Base-by-base conservation (phyloP, 768 basidiomycete genomes). In the Auricularia cornea region DNA sequence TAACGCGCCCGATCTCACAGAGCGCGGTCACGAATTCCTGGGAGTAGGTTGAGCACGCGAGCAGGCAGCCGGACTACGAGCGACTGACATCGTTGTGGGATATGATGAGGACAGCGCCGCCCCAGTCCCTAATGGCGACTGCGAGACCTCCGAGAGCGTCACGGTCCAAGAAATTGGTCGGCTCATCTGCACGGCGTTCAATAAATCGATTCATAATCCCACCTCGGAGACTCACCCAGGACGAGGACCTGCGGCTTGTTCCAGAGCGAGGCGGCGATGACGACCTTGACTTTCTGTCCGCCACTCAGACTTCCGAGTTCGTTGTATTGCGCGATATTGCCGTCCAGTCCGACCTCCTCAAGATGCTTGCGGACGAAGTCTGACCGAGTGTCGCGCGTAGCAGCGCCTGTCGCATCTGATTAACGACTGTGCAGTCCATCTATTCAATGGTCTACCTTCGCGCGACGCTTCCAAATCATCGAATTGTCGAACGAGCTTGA, bases 271-370 rank as follows among this genome's bases (percentile, higher is more conserved):
- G 95, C 95, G 18, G 90, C 95, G 67, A 94, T 89, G 61, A 94
- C 93, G 54, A 94, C 82, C 79, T 98, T 97, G 78, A 98, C 97
- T 77, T 98, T 98, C 75, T 98, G 95, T 65, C 89, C 95, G 75
- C 96, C 96, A 20, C 92, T 95, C 54, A 98, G 78, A 41, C 96
- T 95, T 38, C 85, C 84, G 71, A 98, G 94, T 77, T 98, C 95
- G 71, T 97, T 96, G 77, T 98, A 98, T 75, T 97, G 93, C 12
- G 95, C 95, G 65, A 98, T 98, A 77, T 98, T 93, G 51, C 95
- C 95, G 76, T 98, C 93, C 41, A 98, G 81, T 38, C 95, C 96
- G 67, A 98, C 92, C 68, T 94, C 94, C 75, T 97, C 94, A 56
- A 98, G 77, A 68, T 95, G 92, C 75, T 94, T 92, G 67, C 95